Percentiles rank a stretch among this genome's conserved stretches.
These are phyloP conservation scores for Stagonosporopsis rhizophila DNA, from an alignment of 2,329 filamentous ascomycete species.

Conservation along the genomic window DNA sequence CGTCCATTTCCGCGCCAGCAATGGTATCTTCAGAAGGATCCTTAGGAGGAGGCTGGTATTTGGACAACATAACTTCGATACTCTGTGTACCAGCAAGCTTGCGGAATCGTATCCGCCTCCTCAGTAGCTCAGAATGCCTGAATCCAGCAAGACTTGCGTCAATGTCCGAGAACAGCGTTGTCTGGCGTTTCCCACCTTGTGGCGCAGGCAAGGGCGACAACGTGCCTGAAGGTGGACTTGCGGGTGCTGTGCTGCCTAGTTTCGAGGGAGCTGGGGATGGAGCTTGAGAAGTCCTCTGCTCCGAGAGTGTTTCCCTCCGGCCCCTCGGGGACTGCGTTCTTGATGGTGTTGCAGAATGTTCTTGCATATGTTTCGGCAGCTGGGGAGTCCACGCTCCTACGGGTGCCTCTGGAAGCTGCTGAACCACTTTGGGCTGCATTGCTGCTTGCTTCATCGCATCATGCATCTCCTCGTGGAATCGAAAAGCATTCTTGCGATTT, in stretches of 20 bases:
- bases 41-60: conserved; percentile 45
- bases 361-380: conserved; percentile 45
- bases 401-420: conserved; percentile 37
- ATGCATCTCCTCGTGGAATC: conserved; percentile 54
- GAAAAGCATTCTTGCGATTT: conserved; percentile 59
- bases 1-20: conserved; percentile 25
- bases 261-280: conserved; percentile 37
- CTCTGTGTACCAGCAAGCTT: conserved; percentile 29
- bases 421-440: conserved; percentile 34
- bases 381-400: conserved; percentile 46
- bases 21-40: conserved; percentile 29
- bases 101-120: conserved; percentile 46
- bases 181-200: conserved; percentile 37
- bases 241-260: conserved; percentile 37
- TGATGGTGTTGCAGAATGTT: conserved; percentile 41
- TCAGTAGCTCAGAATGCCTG: conserved; percentile 43
- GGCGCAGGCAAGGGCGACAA: conserved; percentile 41
- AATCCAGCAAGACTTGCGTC: conserved; percentile 42
- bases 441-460: conserved; percentile 47
- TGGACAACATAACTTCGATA: conserved; percentile 45
- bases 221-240: conserved; percentile 38
- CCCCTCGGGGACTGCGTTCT: conserved; percentile 47
- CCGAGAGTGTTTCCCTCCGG: conserved; percentile 42
- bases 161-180: conserved; percentile 45
- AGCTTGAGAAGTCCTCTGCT: conserved; percentile 28